A percentile compares a stretch with the other conserved stretches of the same genome.
Conservation (phyloP, 805 yeast genomes). For the Yamadazyma scolyti region DNA sequence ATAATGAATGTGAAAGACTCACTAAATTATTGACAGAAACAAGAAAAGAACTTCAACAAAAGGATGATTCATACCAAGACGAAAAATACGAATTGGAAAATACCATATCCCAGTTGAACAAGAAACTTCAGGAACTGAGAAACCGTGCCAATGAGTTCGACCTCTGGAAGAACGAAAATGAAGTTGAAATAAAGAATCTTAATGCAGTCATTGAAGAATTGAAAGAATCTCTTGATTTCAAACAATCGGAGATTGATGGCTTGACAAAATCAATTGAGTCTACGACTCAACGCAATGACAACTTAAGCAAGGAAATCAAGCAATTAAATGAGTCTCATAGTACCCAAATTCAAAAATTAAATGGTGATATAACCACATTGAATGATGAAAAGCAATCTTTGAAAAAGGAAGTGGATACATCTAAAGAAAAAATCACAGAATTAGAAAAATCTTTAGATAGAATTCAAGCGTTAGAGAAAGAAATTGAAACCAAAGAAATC, state of each 20-base stretch:
- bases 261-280: conserved; percentile 5
- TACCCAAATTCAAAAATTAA: conserved; percentile 7
- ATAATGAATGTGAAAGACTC: conserved; percentile 52
- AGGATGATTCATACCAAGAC: conserved; percentile 33
- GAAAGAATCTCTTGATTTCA: conserved; percentile 33
- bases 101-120: conserved; percentile 31
- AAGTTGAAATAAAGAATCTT: conserved; percentile 39
- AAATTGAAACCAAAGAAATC: conserved; percentile 59
- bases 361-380: conserved; percentile 3
- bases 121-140: conserved; percentile 38
- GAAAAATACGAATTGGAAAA: conserved; percentile 39
- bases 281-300: not conserved
- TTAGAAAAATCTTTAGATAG: conserved; percentile 16
- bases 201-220: conserved; percentile 42
- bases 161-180: conserved; percentile 32
- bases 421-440: conserved; percentile 8
- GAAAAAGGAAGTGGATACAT: conserved; percentile 3
- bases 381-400: conserved; percentile 6
- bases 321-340: conserved; percentile 4
- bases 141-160: conserved; percentile 40
- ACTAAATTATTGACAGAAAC: conserved; percentile 34
- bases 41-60: conserved; percentile 33
- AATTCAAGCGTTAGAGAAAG: conserved; percentile 51
- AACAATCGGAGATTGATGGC: conserved; percentile 18
- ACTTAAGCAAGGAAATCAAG: conserved; percentile 1